Evolutionary conservation across 768 basidiomycete genomes (phyloP).

Genomic region (Leccinum olivaceopallidum): DNA sequence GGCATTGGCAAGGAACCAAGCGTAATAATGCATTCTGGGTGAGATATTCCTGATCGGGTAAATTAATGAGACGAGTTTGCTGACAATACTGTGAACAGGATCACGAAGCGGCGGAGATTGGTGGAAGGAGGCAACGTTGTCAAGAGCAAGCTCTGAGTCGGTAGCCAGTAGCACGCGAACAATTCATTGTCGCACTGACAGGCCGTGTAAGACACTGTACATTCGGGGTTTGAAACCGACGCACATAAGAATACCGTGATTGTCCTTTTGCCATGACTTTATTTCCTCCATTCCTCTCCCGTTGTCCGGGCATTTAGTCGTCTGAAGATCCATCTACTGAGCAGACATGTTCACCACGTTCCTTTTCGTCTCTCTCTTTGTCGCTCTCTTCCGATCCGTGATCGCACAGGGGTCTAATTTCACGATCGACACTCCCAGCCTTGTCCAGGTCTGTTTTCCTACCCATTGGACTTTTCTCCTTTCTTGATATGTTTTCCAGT

Average conservation of each 20-base stretch:
- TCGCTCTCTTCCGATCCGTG: constrained; percentile 50
- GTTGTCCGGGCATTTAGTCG: constrained; percentile 12
- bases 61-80: not conserved
- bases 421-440: constrained; percentile 47
- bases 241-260: constrained; percentile 11
- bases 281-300: not conserved
- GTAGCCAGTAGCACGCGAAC: not conserved
- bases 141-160: constrained; percentile 30
- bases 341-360: constrained; percentile 74
- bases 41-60: constrained; percentile 31
- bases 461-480: not conserved
- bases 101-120: constrained; percentile 33
- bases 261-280: not conserved
- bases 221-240: constrained; percentile 25
- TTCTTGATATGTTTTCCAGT: constrained; percentile 41
- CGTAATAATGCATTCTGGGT: constrained; percentile 73
- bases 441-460: constrained; percentile 50
- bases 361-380: constrained; percentile 72
- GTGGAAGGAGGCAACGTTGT: constrained; percentile 27
- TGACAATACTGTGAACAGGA: constrained; percentile 18
- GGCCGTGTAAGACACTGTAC: constrained; percentile 7
- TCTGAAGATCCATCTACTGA: constrained; percentile 6
- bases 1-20: constrained; percentile 62
- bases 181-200: not conserved
- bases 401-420: constrained; percentile 47